phyloP scores from a whole-genome alignment of 192 early-diverging fungal genomes.

The Kickxella alabastrina region DNA sequence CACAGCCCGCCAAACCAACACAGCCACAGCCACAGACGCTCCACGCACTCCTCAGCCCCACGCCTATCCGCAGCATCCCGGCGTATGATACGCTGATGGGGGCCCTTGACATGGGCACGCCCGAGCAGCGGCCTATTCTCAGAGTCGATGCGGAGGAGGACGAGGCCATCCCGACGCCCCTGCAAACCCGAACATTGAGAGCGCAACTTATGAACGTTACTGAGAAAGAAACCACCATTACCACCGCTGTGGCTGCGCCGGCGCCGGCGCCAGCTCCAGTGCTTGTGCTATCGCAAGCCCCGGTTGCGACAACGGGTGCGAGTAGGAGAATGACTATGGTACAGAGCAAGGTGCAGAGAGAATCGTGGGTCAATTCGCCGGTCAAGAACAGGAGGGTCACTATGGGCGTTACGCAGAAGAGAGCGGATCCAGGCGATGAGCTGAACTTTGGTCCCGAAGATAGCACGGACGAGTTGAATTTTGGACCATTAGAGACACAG shows the following conservation, averaged over 20 bases:
- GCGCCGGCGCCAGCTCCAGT: no score
- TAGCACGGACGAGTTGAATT: background rate
- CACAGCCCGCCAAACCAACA: conserved; percentile 9
- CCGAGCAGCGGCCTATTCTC: background rate
- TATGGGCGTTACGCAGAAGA: conserved; percentile 18
- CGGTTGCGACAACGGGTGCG: background rate
- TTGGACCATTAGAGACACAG: background rate
- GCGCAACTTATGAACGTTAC: background rate
- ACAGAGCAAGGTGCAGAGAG: conserved; percentile 2
- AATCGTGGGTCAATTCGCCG: conserved; percentile 31
- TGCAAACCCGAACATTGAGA: conserved; percentile 6
- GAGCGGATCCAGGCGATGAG: conserved; percentile 3
- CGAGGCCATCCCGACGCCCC: conserved; percentile 5
- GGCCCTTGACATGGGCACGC: conserved; percentile 30
- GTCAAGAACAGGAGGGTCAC: conserved; percentile 25
- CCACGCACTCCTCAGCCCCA: conserved; percentile 35
- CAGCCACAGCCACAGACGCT: no score
- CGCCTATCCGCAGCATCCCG: conserved; percentile 25
- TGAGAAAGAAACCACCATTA: background rate
- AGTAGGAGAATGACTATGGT: conserved; percentile 27
- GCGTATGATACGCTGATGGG: conserved; percentile 30
- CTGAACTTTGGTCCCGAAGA: conserved; percentile 1
- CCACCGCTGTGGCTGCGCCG: no score
- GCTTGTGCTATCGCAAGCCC: background rate
- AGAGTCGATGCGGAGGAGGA: conserved; percentile 11